A percentile compares a stretch with the other conserved stretches of the same genome.
phyloP scores from a whole-genome alignment of 2,329 filamentous ascomycete species.

The Diaporthe nobilis region DNA sequence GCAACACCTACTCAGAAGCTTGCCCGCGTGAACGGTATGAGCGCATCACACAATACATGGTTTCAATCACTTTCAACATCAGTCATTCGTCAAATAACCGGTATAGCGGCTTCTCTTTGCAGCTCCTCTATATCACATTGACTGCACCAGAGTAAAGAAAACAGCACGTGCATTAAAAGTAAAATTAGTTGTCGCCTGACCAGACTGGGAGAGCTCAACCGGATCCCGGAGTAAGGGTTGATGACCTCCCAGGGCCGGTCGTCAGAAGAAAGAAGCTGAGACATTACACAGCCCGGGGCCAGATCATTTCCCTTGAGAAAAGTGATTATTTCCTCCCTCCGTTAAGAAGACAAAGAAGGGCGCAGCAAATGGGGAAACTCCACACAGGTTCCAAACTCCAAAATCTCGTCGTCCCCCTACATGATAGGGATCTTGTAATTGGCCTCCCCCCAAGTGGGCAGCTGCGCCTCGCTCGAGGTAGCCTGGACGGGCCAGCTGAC shows the following conservation, averaged over 20 bases:
- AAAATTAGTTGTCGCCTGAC: not conserved
- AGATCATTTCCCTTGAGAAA: too few species aligned
- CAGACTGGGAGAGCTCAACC: not conserved
- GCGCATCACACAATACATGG: not conserved
- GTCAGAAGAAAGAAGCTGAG: not conserved
- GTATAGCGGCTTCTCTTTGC: not conserved
- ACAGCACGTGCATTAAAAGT: not conserved
- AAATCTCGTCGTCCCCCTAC: not conserved
- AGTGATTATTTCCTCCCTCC: not conserved
- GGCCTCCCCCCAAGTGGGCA: conserved; percentile 55
- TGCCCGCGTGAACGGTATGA: not conserved
- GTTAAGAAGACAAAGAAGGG: not conserved
- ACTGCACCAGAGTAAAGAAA: conserved; percentile 19
- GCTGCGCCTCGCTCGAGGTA: conserved; percentile 50
- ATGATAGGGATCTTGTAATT: conserved; percentile 37
- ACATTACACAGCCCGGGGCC: not conserved
- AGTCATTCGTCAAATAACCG: not conserved
- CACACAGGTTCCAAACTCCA: too few species aligned
- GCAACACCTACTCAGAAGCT: not conserved
- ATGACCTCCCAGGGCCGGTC: not conserved
- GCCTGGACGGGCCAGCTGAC: conserved; percentile 55
- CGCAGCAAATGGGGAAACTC: not conserved
- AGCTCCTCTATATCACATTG: not conserved
- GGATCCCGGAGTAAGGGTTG: not conserved
- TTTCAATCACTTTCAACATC: not conserved